Percentiles rank a stretch among this genome's conserved stretches.
Evolutionary conservation across 306 rosid species (phyloP).

Genomic region (Pyrus communis): DNA sequence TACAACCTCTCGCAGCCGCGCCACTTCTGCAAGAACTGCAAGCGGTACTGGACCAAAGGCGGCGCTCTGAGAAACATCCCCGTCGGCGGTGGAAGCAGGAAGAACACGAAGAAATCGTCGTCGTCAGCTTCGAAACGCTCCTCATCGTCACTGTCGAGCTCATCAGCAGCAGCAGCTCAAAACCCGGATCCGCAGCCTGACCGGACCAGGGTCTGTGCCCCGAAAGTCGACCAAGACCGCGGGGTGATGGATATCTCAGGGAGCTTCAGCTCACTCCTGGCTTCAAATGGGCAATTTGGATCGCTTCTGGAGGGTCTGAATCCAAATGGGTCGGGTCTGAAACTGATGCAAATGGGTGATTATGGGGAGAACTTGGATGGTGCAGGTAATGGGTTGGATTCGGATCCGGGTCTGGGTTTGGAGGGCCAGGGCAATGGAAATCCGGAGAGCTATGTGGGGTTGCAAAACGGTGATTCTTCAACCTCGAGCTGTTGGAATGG

Average conservation of each 20-base stretch:
- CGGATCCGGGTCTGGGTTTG: slow-evolving; percentile 37
- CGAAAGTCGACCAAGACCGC: slow-evolving; percentile 24
- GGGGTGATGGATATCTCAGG: slow-evolving; percentile 35
- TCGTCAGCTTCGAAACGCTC: slow-evolving; percentile 45
- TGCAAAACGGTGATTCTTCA: slow-evolving; percentile 58
- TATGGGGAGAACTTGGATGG: slow-evolving; percentile 37
- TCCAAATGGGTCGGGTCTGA: slow-evolving; percentile 47
- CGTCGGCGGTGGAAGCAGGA: slow-evolving; percentile 81
- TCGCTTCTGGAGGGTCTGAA: slow-evolving; percentile 47
- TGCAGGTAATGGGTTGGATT: slow-evolving; percentile 23
- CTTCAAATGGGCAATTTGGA: slow-evolving; percentile 51
- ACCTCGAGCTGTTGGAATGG: slow-evolving; percentile 53
- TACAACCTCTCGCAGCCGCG: slow-evolving; percentile 97
- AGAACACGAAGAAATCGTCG: slow-evolving; percentile 50
- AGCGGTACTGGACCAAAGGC: slow-evolving; percentile 93
- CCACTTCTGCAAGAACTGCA: slow-evolving; percentile 88
- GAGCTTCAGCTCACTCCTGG: slow-evolving; percentile 65
- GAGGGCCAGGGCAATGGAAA: slow-evolving; percentile 35
- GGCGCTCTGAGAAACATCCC: slow-evolving; percentile 87
- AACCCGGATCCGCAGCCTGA: slow-evolving; percentile 23
- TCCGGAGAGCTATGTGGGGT: slow-evolving; percentile 42
- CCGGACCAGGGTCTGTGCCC: slow-evolving; percentile 9
- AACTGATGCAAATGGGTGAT: slow-evolving; percentile 42
- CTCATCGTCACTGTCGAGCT: slow-evolving; percentile 20
- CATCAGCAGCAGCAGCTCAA: slow-evolving; percentile 8